Percentiles rank a stretch among this genome's conserved stretches.
These are phyloP conservation scores for Neonectria hederae DNA, from an alignment of 2,329 filamentous ascomycete species.

Conservation along the genomic window DNA sequence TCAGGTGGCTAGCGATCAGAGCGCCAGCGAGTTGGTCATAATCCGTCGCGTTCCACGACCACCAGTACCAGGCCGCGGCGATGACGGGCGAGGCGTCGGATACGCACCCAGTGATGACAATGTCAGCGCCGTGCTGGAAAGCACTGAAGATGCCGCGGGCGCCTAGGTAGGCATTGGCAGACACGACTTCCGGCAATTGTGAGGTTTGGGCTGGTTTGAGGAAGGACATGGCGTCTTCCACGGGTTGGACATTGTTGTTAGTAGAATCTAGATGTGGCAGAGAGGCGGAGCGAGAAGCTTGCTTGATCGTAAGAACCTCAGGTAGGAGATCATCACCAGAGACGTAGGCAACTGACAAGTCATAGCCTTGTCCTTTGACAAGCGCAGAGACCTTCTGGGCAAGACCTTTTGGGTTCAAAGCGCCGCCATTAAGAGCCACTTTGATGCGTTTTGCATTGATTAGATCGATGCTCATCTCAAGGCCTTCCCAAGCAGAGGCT, in stretches of 20 bases:
- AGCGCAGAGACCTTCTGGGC: conserved; percentile 47
- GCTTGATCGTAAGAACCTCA: conserved; percentile 10
- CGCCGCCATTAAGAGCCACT: conserved; percentile 66
- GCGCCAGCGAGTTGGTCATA: conserved; percentile 58
- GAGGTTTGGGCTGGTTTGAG: conserved; percentile 13
- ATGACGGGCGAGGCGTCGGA: conserved; percentile 60
- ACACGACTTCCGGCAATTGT: conserved; percentile 35
- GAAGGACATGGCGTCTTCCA: conserved; percentile 28
- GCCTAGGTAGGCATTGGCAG: conserved; percentile 61
- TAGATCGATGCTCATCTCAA: conserved; percentile 44
- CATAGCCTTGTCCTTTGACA: conserved; percentile 37
- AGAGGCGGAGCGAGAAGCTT: neutral
- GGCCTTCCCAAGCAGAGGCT: conserved; percentile 34
- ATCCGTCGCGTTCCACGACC: conserved; percentile 55
- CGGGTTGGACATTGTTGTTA: conserved; percentile 28
- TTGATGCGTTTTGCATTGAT: conserved; percentile 59
- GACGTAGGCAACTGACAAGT: conserved; percentile 50
- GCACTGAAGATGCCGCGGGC: conserved; percentile 54
- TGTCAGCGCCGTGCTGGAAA: conserved; percentile 51
- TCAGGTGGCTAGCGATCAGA: conserved; percentile 57
- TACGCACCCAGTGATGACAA: conserved; percentile 55
- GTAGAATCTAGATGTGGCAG: conserved; percentile 42
- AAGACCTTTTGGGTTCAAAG: conserved; percentile 62
- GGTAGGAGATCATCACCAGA: conserved; percentile 50
- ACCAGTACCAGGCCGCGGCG: conserved; percentile 62